A percentile compares a stretch with the other conserved stretches of the same genome.
Conservation (phyloP, 208 protist species). For the Leishmania turanica region DNA sequence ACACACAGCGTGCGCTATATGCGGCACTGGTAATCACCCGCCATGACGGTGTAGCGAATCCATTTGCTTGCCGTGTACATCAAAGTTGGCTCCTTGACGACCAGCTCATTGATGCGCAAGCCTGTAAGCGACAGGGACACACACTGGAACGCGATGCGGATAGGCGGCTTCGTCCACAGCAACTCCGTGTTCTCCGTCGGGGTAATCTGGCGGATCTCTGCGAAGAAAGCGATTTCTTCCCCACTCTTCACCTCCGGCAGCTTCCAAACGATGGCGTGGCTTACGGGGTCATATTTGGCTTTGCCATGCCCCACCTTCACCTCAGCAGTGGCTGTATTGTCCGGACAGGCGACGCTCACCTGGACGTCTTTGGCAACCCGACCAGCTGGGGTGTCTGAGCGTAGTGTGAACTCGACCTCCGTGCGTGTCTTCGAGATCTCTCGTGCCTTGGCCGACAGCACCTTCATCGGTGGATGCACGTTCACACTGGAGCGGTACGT, state of each 20-base stretch:
- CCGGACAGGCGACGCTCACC: slow-evolving; percentile 92
- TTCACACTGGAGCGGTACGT: slow-evolving; percentile 94
- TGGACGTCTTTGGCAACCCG: slow-evolving; percentile 55
- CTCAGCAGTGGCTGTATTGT: slow-evolving; percentile 91
- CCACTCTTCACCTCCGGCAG: slow-evolving; percentile 80
- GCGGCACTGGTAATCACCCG: slow-evolving; percentile 97
- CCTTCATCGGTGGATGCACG: slow-evolving; percentile 94
- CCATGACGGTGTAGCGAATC: slow-evolving; percentile 98
- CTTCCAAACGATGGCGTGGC: slow-evolving; percentile 94
- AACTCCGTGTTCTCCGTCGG: slow-evolving; percentile 71
- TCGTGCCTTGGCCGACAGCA: slow-evolving; percentile 88
- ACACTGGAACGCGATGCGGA: slow-evolving; percentile 95
- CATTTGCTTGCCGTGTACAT: slow-evolving; percentile 96
- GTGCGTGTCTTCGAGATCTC: slow-evolving; percentile 94
- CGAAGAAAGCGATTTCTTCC: slow-evolving; percentile 83
- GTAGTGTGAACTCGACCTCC: slow-evolving; percentile 83
- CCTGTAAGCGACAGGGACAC: slow-evolving; percentile 96
- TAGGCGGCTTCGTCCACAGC: slow-evolving; percentile 94
- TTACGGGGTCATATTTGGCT: slow-evolving; percentile 90
- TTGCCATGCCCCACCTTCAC: slow-evolving; percentile 85
- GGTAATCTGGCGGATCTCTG: slow-evolving; percentile 92
- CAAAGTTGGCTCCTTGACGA: slow-evolving; percentile 74
- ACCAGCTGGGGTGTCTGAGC: slow-evolving; percentile 49
- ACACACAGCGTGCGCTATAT: slow-evolving; percentile 48
- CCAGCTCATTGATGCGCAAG: slow-evolving; percentile 96